Percentiles rank a stretch among this genome's conserved stretches.
Evolutionary conservation across 2,329 filamentous ascomycete genomes (phyloP).

Genomic region (Immersiporthe knoxdaviesiana): DNA sequence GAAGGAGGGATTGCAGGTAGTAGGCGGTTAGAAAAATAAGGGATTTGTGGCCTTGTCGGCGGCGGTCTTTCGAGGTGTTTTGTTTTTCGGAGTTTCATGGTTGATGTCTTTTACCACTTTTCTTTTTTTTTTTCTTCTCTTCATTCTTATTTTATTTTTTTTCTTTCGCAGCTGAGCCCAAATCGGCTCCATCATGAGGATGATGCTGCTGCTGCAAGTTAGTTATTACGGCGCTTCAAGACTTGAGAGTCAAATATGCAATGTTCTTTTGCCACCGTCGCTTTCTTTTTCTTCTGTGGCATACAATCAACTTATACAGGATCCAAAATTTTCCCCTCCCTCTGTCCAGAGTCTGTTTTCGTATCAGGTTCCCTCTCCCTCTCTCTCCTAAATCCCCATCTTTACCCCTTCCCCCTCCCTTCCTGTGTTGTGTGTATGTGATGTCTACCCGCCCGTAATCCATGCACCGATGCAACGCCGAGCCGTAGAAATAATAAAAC

Average conservation of each 20-base stretch:
- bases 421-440: neutral
- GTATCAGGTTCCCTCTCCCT: neutral
- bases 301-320: neutral
- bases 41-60: neutral
- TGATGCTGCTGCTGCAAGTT: neutral
- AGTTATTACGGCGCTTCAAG: neutral
- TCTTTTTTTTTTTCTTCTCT: neutral
- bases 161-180: neutral
- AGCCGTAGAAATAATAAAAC: constrained; percentile 13
- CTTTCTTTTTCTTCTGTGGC: neutral
- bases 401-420: neutral
- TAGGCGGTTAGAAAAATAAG: neutral
- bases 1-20: neutral
- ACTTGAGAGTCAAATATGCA: neutral
- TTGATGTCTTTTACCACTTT: too few relatives aligned
- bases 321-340: neutral
- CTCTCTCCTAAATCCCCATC: neutral
- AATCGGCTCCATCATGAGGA: neutral
- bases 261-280: neutral
- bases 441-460: constrained; percentile 1
- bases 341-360: neutral
- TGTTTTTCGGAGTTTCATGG: neutral
- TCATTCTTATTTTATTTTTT: neutral
- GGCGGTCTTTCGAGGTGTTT: neutral
- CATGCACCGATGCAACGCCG: constrained; percentile 20